Percentiles rank a stretch among this genome's conserved stretches.
Conservation (phyloP, 2,329 filamentous ascomycete species). For the Penicillium sp. region DNA sequence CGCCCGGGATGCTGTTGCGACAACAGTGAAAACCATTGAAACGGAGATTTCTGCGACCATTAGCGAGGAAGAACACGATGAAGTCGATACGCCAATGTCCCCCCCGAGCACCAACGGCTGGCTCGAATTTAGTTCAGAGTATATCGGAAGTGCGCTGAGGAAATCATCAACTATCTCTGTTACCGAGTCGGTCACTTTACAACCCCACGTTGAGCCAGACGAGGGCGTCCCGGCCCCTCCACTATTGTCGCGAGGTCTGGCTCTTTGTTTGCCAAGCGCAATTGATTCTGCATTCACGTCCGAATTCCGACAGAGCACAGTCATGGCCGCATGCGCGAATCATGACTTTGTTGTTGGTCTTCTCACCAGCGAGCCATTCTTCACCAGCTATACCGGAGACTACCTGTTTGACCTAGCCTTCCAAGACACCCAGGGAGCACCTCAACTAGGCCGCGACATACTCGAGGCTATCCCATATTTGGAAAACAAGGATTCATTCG, state of each 20-base stretch:
- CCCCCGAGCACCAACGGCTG: conserved; percentile 20
- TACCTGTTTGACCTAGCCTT: conserved; percentile 31
- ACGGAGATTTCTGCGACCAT: conserved; percentile 45
- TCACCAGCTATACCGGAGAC: conserved; percentile 32
- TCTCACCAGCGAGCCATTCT: conserved; percentile 39
- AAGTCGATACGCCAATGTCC: conserved; percentile 11
- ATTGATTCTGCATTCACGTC: conserved; percentile 34
- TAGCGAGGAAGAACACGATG: conserved; percentile 18
- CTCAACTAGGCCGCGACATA: conserved; percentile 16
- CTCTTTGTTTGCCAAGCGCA: conserved; percentile 39
- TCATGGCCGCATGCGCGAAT: conserved; percentile 43
- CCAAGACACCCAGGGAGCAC: conserved; percentile 17
- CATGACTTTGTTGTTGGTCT: conserved; percentile 46
- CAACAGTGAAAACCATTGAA: conserved; percentile 40
- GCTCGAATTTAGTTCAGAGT: conserved; percentile 29
- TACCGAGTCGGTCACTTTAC: conserved; percentile 43
- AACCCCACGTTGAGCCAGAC: conserved; percentile 29
- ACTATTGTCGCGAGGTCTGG: conserved; percentile 39
- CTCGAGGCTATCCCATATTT: conserved; percentile 19
- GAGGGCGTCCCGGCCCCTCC: conserved; percentile 37
- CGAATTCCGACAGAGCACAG: conserved; percentile 38
- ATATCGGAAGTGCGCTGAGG: conserved; percentile 31
- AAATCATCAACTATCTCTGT: conserved; percentile 47
- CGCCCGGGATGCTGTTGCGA: conserved; percentile 45
- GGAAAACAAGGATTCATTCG: conserved; percentile 22